These are phyloP conservation scores for Penicillium sp. DNA, from an alignment of 2,329 filamentous ascomycete species.

Conservation along the genomic window DNA sequence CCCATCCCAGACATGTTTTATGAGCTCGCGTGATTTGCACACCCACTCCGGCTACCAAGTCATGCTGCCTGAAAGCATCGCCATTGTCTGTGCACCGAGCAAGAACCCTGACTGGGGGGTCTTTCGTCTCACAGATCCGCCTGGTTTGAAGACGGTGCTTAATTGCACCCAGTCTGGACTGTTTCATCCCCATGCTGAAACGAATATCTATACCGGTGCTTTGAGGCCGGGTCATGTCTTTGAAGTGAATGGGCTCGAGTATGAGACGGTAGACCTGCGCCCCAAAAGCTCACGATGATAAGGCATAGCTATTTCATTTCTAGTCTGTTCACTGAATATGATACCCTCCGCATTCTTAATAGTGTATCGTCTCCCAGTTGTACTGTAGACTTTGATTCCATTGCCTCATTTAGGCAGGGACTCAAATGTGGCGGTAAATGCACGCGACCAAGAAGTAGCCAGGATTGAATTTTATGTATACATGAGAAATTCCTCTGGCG, in stretches of 20 bases:
- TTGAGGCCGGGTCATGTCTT: conserved; percentile 65
- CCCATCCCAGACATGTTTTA: conserved; percentile 93
- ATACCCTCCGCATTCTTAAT: conserved; percentile 11
- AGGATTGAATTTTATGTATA: too few species aligned
- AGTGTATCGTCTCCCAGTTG: background rate
- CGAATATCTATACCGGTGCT: conserved; percentile 73
- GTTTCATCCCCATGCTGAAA: conserved; percentile 71
- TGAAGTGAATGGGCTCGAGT: conserved; percentile 60
- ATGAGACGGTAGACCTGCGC: conserved; percentile 61
- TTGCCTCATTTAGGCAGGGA: too few species aligned
- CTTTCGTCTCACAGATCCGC: conserved; percentile 88
- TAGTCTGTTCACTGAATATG: conserved; percentile 14
- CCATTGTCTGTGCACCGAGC: conserved; percentile 88
- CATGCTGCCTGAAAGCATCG: conserved; percentile 93
- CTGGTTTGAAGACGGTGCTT: conserved; percentile 78
- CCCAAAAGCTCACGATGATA: conserved; percentile 15
- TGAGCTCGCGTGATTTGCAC: conserved; percentile 89
- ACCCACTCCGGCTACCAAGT: conserved; percentile 92
- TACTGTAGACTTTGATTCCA: too few species aligned
- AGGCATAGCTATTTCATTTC: conserved; percentile 5
- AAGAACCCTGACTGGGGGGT: conserved; percentile 73
- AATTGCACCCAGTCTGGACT: conserved; percentile 70
- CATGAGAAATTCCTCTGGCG: too few species aligned
- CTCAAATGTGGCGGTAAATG: too few species aligned
- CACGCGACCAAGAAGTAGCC: too few species aligned